Evolutionary conservation across 805 yeast species (phyloP), one percentile per base, ranked within the genome.

Genomic region (Lipomyces anomalus): DNA sequence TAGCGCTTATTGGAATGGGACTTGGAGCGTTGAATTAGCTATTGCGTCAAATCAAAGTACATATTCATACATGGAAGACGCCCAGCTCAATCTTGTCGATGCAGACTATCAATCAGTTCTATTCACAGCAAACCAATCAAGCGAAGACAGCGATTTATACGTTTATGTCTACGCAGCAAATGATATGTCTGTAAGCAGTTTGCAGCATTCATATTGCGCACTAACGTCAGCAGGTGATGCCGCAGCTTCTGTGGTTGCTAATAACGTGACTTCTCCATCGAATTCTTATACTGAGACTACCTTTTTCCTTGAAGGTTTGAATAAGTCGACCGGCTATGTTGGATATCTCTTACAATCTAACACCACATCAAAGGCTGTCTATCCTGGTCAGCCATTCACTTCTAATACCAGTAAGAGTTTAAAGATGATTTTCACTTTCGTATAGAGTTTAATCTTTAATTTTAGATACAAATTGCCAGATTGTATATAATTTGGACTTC

Each of bases 201-300:
- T 82, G 40, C 70, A 72, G 40, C 66, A 67, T 49, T 80, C 90
- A 40, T 76, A 84, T 74, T 83, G 92, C 64, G 95, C 95, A 0
- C 66, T 85, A 5, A 63, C 72, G 39, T 71, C 70, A 40, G 83
- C 80, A 3, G 78, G 76, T 16, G 68, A 66, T 0, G 48, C 62
- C 23, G 46, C 66, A 28, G 59, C 65, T 37, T 58, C 64, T n/a
- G 53, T 57, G 35, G 58, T 60, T 40, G 59, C 64, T 4, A 62
- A 57, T 36, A 52, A 57, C 6, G 54, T 63, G 6, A 55, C 52
- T 21, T 73, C 82, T 0, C 70, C 73, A 32, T 73, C 73, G 4
- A 72, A 70, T 11, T 57, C 71, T 13, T 34, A 38, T 13, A 29
- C 47, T 16, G 75, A 75, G 47, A 84, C 82, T 51, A 82, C 79